Conservation (phyloP, 2,329 filamentous ascomycete genomes). For the Fusarium temperatum region DNA sequence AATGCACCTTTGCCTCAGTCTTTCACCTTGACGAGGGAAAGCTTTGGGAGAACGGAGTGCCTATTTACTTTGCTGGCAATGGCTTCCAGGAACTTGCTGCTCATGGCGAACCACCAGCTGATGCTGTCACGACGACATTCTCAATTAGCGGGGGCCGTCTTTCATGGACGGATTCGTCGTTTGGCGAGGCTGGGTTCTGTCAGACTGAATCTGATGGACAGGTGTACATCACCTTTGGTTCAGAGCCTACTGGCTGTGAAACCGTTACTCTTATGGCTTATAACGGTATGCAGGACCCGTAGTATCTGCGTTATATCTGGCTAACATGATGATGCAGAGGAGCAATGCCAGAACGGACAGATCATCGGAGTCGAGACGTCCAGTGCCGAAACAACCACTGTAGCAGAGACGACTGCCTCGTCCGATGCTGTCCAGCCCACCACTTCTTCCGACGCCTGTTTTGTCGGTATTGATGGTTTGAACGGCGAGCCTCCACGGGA, state of each 20-base stretch:
- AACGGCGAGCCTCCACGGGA: background rate
- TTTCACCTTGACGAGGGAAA: background rate
- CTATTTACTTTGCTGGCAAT: background rate
- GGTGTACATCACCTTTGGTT: constrained; percentile 10
- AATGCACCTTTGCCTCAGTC: background rate
- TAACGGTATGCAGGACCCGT: background rate
- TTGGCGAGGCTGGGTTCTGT: background rate
- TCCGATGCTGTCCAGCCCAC: background rate
- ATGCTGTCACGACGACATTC: background rate
- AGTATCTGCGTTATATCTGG: no score
- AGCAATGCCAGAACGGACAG: constrained; percentile 13
- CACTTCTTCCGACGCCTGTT: background rate
- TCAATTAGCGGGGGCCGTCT: background rate
- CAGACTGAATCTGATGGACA: background rate
- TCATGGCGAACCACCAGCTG: background rate
- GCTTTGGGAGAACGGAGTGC: background rate
- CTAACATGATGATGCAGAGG: background rate
- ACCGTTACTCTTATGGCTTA: background rate
- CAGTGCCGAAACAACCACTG: background rate
- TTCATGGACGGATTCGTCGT: background rate
- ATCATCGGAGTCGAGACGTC: background rate
- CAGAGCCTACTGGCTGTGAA: background rate
- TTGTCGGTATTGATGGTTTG: background rate
- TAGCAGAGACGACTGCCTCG: background rate
- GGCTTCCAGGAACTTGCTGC: background rate